Evolutionary conservation across 164 flowering plant species (phyloP).

Genomic region (Amborella trichopoda): DNA sequence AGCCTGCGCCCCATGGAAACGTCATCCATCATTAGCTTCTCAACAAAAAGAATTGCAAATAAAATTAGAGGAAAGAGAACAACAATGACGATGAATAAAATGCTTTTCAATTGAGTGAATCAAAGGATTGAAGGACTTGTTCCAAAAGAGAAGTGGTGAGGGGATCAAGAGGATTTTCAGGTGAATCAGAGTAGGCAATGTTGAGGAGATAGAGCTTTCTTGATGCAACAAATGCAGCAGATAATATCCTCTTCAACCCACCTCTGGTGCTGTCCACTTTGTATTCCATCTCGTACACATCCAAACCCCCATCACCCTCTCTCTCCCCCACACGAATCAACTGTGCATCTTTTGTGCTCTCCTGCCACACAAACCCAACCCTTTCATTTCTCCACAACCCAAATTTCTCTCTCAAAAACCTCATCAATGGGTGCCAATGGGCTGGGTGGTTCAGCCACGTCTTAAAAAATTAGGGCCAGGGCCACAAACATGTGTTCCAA

Average conservation of each 20-base stretch:
- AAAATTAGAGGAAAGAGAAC: too few relatives aligned
- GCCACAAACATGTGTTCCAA: too few relatives aligned
- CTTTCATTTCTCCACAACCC: too few relatives aligned
- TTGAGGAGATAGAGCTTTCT: conserved; percentile 76
- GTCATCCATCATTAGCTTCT: too few relatives aligned
- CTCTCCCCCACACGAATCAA: conserved; percentile 56
- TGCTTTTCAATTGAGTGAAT: conserved; percentile 18
- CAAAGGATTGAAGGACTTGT: conserved; percentile 76
- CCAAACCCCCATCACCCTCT: conserved; percentile 40
- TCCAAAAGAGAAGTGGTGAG: conserved; percentile 44
- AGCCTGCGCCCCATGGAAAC: too few relatives aligned
- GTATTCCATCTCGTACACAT: conserved; percentile 77
- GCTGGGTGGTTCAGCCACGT: too few relatives aligned
- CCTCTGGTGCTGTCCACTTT: conserved; percentile 37
- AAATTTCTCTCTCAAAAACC: too few relatives aligned
- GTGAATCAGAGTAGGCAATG: conserved; percentile 54
- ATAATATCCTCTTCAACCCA: conserved; percentile 33
- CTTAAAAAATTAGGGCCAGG: too few relatives aligned
- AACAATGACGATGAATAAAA: background rate
- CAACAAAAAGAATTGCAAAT: too few relatives aligned
- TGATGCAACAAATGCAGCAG: conserved; percentile 61
- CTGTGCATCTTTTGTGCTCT: conserved; percentile 74
- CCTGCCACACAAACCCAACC: too few relatives aligned
- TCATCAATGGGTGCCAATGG: too few relatives aligned
- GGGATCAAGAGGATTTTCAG: conserved; percentile 46